Base-by-base conservation (phyloP, 192 early-diverging fungal species). In the Coemansia sp. region DNA sequence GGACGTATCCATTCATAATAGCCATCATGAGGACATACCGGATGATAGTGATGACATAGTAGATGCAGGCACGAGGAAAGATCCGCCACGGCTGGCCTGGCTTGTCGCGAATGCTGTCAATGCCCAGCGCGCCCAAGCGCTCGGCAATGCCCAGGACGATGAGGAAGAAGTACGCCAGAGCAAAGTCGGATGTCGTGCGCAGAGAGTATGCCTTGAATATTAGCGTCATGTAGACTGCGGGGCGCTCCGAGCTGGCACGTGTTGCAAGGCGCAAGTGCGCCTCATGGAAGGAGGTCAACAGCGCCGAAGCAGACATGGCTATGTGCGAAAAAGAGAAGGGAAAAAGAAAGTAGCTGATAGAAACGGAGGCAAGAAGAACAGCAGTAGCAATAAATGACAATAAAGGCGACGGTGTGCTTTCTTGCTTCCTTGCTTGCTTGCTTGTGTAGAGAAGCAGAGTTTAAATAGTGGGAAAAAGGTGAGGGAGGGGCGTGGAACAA, bases 51-150 rank as follows among this genome's bases (percentile, higher is more conserved):
- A 71, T 63, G n/a, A 79, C 71, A 57, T 60, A 79, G 69, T 79
- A 79, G 45, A 74, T 33, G 57, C 77, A 79, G 11, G 71, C 77
- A n/a, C 77, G 77, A 11, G 72, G 77, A 26, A 79, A 71, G 58
- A 79, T 79, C 62, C 77, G 56, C 77, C 77, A 79, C 14, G 77
- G 77, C 65, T 79, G 77, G 10, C 77, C 69, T n/a, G 71, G 77
- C 77, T 74, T 79, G 61, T 79, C 77, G 13, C 36, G 67, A 37
- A 79, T 79, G 48, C 60, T 55, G 67, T 79, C 77, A 40, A 79
- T 74, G 55, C 48, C 46, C 23, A 79, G 69, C 37, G 77, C 63
- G 40, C 74, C 38, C 35, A 79, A 66, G 34, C 77, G 63, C 66
- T 79, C 77, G n/a, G 58, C 71, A 10, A 79, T 66, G 35, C 77